phyloP scores from a whole-genome alignment of 2,329 filamentous ascomycete genomes.

The Acrodontium crateriforme region DNA sequence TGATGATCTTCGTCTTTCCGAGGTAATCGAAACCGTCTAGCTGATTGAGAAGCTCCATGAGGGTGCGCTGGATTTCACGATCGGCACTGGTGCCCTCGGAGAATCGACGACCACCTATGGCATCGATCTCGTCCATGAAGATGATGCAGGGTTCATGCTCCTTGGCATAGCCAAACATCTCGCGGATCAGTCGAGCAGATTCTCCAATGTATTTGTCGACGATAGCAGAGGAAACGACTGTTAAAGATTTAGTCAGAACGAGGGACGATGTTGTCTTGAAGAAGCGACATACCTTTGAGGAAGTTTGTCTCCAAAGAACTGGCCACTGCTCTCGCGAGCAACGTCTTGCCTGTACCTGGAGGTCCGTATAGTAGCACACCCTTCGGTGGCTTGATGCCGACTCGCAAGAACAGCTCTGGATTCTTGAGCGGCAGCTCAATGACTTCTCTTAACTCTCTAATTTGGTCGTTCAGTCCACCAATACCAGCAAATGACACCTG shows the following conservation, averaged over 20 bases:
- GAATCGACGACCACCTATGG: constrained; percentile 91
- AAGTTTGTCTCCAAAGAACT: constrained; percentile 98
- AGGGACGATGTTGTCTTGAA: no score
- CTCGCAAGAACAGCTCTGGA: constrained; percentile 88
- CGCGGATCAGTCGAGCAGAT: constrained; percentile 88
- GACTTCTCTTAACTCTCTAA: constrained; percentile 89
- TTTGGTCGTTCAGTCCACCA: constrained; percentile 95
- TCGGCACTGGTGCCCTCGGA: constrained; percentile 95
- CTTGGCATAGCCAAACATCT: constrained; percentile 99
- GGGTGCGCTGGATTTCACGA: constrained; percentile 91
- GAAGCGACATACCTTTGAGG: constrained; percentile 69
- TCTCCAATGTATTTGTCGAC: constrained; percentile 99
- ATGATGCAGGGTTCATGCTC: constrained; percentile 99
- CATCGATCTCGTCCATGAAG: constrained; percentile 99
- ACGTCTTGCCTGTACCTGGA: constrained; percentile 90
- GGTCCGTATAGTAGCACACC: constrained; percentile 92
- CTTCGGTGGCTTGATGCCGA: constrained; percentile 98
- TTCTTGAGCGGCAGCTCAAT: constrained; percentile 98
- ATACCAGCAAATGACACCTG: constrained; percentile 97
- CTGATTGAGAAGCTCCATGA: constrained; percentile 98
- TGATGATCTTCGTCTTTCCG: constrained; percentile 99
- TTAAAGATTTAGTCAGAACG: constrained; percentile 7
- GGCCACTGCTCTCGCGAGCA: constrained; percentile 85
- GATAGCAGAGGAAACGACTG: constrained; percentile 95
- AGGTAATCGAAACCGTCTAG: constrained; percentile 98